Evolutionary conservation across 1,284 basidiomycete species (phyloP).

Genomic region (Apiotrichum veenhuisii): DNA sequence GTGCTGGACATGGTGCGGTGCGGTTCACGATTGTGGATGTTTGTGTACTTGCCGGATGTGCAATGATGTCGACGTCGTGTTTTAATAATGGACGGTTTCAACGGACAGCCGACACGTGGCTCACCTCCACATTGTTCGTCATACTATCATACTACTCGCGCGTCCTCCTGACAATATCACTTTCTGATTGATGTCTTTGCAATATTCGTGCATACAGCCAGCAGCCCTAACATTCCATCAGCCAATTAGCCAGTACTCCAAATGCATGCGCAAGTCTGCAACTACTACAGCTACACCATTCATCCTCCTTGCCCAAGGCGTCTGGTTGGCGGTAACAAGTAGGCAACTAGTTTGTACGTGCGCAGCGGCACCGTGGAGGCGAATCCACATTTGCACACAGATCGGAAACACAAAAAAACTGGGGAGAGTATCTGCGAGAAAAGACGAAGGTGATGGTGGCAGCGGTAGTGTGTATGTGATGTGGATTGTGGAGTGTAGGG

Average conservation of each 20-base stretch:
- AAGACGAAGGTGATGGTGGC: neutral
- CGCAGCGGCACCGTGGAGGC: neutral
- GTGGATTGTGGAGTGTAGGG: neutral
- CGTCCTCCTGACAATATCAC: too few relatives aligned
- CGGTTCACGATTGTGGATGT: neutral
- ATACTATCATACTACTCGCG: too few relatives aligned
- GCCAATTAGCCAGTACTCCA: neutral
- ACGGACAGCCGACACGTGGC: too few relatives aligned
- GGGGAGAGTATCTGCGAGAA: neutral
- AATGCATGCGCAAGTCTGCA: neutral
- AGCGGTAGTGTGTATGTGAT: neutral
- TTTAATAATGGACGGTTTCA: too few relatives aligned
- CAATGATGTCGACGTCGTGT: too few relatives aligned
- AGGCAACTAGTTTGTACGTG: neutral
- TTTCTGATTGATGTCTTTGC: too few relatives aligned
- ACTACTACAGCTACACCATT: neutral
- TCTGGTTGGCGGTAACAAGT: neutral
- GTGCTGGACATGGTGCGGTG: neutral
- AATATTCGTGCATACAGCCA: neutral
- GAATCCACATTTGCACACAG: conserved; percentile 1
- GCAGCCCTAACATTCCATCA: too few relatives aligned
- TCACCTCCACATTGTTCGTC: too few relatives aligned
- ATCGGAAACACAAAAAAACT: neutral
- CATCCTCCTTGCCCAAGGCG: neutral
- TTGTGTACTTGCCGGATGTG: neutral